A percentile compares a stretch with the other conserved stretches of the same genome.
These are phyloP conservation scores for Verticillium albo-atrum DNA, from an alignment of 2,329 filamentous ascomycete species.

Conservation along the genomic window DNA sequence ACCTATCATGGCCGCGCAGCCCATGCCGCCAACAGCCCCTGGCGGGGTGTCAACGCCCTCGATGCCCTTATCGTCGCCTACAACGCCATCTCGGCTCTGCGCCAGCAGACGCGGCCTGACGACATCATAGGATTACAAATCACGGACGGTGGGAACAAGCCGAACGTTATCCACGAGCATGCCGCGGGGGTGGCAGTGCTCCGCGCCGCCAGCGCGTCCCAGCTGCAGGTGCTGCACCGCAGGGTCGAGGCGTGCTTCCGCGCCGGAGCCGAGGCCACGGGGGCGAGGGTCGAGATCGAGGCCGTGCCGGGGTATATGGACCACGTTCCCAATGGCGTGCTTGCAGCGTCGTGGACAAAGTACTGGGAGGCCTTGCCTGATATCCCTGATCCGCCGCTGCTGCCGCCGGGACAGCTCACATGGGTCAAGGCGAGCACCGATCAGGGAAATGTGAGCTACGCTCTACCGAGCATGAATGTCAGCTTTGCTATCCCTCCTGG, in stretches of 20 bases:
- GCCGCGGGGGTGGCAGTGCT: conserved; percentile 31
- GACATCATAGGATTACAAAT: conserved; percentile 32
- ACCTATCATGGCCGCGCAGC: conserved; percentile 1
- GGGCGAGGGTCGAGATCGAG: conserved; percentile 41
- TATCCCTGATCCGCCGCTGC: conserved; percentile 17
- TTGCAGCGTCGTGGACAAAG: conserved; percentile 39
- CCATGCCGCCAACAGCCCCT: conserved; percentile 33
- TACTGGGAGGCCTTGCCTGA: conserved; percentile 38
- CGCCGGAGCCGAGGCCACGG: conserved; percentile 35
- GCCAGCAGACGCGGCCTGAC: conserved; percentile 21
- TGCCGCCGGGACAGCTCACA: conserved; percentile 29
- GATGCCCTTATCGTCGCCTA: conserved; percentile 27
- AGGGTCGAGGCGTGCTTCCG: conserved; percentile 38
- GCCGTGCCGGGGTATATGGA: conserved; percentile 42
- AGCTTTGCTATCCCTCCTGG: conserved; percentile 46
- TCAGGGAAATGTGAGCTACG: conserved; percentile 55
- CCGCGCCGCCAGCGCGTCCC: conserved; percentile 16
- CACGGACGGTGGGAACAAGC: conserved; percentile 26
- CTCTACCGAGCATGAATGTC: conserved; percentile 48
- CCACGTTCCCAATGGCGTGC: conserved; percentile 47
- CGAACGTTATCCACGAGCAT: conserved; percentile 42
- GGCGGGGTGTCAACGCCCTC: conserved; percentile 36
- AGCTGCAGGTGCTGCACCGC: conserved; percentile 31
- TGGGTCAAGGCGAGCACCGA: conserved; percentile 54
- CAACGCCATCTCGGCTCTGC: conserved; percentile 24